These are phyloP conservation scores for Lichenothelia convexa DNA, from an alignment of 495 filamentous ascomycete species.

Conservation along the genomic window DNA sequence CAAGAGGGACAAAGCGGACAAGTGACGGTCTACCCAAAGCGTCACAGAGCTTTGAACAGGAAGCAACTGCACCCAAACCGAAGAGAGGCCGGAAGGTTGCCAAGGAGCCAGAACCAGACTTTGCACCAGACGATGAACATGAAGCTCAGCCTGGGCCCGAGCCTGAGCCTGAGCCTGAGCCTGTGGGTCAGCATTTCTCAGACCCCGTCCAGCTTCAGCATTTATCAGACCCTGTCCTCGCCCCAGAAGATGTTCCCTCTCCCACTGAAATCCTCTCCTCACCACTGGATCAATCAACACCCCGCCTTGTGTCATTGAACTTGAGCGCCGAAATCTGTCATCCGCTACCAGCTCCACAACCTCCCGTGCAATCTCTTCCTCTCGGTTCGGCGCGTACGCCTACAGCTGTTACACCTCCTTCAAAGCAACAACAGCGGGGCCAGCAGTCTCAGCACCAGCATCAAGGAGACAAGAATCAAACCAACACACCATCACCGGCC, in stretches of 20 bases:
- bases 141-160: slow-evolving; percentile 1
- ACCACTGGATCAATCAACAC: not conserved
- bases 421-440: not conserved
- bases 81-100: slow-evolving; percentile 9
- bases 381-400: not conserved
- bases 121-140: slow-evolving; percentile 1
- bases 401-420: not conserved
- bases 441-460: no score
- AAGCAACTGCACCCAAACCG: slow-evolving; percentile 5
- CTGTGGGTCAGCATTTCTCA: not conserved
- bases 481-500: not conserved
- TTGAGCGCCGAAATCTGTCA: not conserved
- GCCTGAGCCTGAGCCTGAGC: slow-evolving; percentile 1
- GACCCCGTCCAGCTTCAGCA: slow-evolving; percentile 7
- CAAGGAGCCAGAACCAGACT: slow-evolving; percentile 3
- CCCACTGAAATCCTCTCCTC: no score
- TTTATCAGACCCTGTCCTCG: not conserved
- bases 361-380: not conserved
- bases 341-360: not conserved
- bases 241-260: not conserved
- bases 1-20: slow-evolving; percentile 10
- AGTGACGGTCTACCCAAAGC: slow-evolving; percentile 9
- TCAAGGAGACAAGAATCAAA: not conserved
- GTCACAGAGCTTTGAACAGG: not conserved
- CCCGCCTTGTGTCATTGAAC: not conserved